phyloP scores from a whole-genome alignment of 2,329 filamentous ascomycete genomes.

The Sarocladium kiliense region DNA sequence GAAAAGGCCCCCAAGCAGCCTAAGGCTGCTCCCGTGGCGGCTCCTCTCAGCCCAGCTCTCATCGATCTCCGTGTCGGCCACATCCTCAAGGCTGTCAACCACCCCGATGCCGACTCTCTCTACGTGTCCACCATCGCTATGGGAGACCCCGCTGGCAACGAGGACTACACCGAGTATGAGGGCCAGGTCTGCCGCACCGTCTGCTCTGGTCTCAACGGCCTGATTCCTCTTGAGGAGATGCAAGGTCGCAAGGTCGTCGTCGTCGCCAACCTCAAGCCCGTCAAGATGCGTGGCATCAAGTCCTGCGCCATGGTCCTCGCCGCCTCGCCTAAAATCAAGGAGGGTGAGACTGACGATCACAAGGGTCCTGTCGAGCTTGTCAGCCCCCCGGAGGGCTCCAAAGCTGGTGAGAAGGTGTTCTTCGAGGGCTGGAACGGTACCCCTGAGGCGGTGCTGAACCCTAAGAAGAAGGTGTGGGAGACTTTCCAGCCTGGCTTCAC shows the following conservation, averaged over 20 bases:
- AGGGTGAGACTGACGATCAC: slow-evolving; percentile 81
- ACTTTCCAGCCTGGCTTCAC: slow-evolving; percentile 94
- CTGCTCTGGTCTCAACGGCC: slow-evolving; percentile 92
- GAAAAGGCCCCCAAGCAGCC: slow-evolving; percentile 76
- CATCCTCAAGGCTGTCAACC: slow-evolving; percentile 91
- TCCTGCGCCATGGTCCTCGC: slow-evolving; percentile 87
- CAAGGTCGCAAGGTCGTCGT: slow-evolving; percentile 92
- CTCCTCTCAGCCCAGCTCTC: slow-evolving; percentile 74
- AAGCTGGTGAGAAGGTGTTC: slow-evolving; percentile 81
- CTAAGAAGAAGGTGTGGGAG: slow-evolving; percentile 99
- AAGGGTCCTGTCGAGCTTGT: slow-evolving; percentile 91
- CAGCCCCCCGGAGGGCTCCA: slow-evolving; percentile 68
- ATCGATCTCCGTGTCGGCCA: slow-evolving; percentile 96
- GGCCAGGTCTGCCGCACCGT: slow-evolving; percentile 91
- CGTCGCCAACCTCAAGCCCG: slow-evolving; percentile 96
- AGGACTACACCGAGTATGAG: slow-evolving; percentile 88
- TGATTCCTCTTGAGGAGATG: slow-evolving; percentile 92
- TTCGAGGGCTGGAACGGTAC: slow-evolving; percentile 95
- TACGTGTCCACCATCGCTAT: slow-evolving; percentile 94
- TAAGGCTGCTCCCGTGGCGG: slow-evolving; percentile 62
- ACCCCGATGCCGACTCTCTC: slow-evolving; percentile 94
- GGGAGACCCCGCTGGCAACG: slow-evolving; percentile 72
- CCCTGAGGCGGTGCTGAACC: slow-evolving; percentile 90
- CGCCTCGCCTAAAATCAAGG: slow-evolving; percentile 76
- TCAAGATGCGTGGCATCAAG: slow-evolving; percentile 92